A percentile compares a stretch with the other conserved stretches of the same genome.
Evolutionary conservation across 345 rosid genomes (phyloP).

Genomic region (Toxicodendron radicans): DNA sequence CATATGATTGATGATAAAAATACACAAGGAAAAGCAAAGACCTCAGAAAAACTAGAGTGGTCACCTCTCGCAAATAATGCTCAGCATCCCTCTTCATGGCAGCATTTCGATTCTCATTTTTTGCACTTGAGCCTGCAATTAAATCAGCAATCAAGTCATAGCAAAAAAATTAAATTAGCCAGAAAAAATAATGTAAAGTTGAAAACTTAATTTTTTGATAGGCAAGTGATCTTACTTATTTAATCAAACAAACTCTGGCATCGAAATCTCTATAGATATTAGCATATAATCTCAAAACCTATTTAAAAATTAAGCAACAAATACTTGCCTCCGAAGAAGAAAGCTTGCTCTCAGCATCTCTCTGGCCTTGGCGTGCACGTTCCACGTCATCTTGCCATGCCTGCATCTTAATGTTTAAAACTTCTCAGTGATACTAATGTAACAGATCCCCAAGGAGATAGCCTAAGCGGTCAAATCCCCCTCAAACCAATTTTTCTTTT

Average conservation of each 20-base stretch:
- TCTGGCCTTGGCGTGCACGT: constrained; percentile 92
- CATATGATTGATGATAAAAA: constrained; percentile 10
- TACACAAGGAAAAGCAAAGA: constrained; percentile 1
- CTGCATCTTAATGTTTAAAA: constrained; percentile 55
- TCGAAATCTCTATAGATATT: constrained; percentile 1
- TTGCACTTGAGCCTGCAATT: constrained; percentile 68
- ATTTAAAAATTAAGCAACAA: constrained; percentile 16
- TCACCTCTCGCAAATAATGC: constrained; percentile 97
- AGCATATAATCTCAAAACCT: constrained; percentile 5
- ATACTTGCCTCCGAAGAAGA: constrained; percentile 77
- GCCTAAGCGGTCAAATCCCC: too few relatives aligned
- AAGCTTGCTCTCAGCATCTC: constrained; percentile 93
- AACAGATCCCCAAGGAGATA: too few relatives aligned
- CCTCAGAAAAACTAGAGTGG: constrained; percentile 20
- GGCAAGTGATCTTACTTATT: background rate
- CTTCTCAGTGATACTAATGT: too few relatives aligned
- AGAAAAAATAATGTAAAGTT: background rate
- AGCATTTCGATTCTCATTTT: constrained; percentile 96
- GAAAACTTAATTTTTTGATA: background rate
- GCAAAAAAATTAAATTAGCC: background rate
- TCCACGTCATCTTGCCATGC: constrained; percentile 97
- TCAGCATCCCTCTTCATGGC: constrained; percentile 99
- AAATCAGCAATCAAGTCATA: constrained; percentile 21
- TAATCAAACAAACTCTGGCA: background rate
- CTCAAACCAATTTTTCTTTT: too few relatives aligned